Base-by-base conservation (phyloP, 768 basidiomycete species). In the Crassisporium funariophilum region DNA sequence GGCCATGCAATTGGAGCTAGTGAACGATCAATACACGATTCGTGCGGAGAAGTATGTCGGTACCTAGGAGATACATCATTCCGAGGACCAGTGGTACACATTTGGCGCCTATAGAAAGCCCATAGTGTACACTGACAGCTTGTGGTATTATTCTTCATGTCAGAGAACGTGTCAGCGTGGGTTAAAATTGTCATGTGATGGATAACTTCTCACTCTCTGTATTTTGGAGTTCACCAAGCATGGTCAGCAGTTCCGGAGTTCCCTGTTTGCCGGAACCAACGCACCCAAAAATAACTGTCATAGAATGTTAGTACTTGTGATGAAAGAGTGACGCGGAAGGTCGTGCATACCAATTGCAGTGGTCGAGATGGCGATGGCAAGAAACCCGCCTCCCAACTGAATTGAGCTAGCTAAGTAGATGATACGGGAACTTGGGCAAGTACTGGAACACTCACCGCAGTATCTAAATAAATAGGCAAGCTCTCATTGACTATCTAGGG, bases 1-100 rank as follows among this genome's bases (percentile, higher is more conserved):
- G 89, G 89, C 63, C 76, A 94, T 0, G 92, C 91, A 43, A 95
- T 73, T 2, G 91, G 91, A 5, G 86, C 82, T 85, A 10, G 4
- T 19, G 23, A 41, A 15, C n/a, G 4, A n/a, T 36, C 13, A 16
- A 41, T n/a, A 37, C 4, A 16, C 24, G 5, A 2, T 17, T 34
- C 68, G 53, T 80, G 15, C 7, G n/a, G 13, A 16, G 7, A 20
- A 15, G 13, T 12, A 10, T n/a, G 22, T 82, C 79, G 76, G 25
- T 49, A 75, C 76, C 63, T 19, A 78, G 70, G 22, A 88, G 58
- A 59, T 81, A 86, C 88, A 93, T 91, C 52, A 91, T 67, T 9
- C 56, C 65, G 12, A 86, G 74, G 7, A 93, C 90, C 46, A 91
- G 72, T 0, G 88, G 88, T 0, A 87, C 82, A 47, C 88, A 90